Base-by-base conservation (phyloP, 2,329 filamentous ascomycete species). In the Calycina herbarum region DNA sequence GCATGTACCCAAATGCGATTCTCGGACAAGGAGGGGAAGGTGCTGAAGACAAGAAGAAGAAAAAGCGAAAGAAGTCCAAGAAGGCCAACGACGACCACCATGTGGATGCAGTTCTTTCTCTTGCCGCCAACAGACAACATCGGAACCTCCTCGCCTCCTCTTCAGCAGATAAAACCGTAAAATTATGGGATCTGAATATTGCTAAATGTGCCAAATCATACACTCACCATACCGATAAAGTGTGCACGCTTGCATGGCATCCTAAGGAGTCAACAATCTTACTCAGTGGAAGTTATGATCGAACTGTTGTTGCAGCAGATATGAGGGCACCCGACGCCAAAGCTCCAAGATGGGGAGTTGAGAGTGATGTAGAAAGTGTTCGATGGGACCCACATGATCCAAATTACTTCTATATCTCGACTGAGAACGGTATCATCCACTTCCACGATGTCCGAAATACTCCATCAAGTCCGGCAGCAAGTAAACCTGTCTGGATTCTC, bases 1-100 rank as follows among this genome's bases (percentile, higher is more conserved):
- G 91, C 86, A 96, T 99, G 91, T 99, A 97, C 76, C 95, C 95
- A 27, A 96, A 97, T 76, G 94, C 94, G 10, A 96, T 99, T 69
- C 87, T 99, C 5, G 95, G 95, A 64, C 82, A 94, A 75, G 88
- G 86, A 63, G 83, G 73, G 24, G 68, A 75, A 31, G 81, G 80
- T 20, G 72, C 82, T 45, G 74, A 79, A 1, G 82, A 83, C 57
- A 89, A 88, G 77, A 89, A 88, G 75, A 94, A 93, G 77, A 95
- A 94, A 80, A 96, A 94, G 79, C 94, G 93, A 81, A 95, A 93
- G 84, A 96, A 94, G 85, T 85, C 86, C 59, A 92, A 90, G 78
- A 95, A 94, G 82, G 86, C 90, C 66, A 98, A 97, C 77, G 91
- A 95, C 71, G 85, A 91, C 67, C 96, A 94, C 81, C 95, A 99